These are phyloP conservation scores for Eremochloa ophiuroides DNA, from an alignment of 176 grass and related monocot species.

Conservation along the genomic window DNA sequence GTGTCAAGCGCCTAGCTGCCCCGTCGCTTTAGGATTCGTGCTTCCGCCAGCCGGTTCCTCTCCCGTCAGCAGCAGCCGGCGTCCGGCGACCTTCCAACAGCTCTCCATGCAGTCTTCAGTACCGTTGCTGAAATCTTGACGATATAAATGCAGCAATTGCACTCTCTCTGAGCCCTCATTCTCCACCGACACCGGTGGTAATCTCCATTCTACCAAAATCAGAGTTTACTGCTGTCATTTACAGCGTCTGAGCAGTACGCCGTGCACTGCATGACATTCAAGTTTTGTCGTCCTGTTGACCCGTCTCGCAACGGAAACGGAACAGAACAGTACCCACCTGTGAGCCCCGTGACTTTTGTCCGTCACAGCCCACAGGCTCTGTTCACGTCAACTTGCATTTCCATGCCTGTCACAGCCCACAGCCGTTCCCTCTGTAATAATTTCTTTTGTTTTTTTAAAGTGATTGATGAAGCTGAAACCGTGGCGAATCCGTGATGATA, in stretches of 20 bases:
- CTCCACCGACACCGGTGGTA: conserved; percentile 24
- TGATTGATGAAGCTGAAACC: background rate
- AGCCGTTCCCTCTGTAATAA: conserved; percentile 2
- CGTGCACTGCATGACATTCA: background rate
- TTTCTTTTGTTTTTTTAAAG: background rate
- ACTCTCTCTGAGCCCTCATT: background rate
- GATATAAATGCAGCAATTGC: conserved; percentile 19
- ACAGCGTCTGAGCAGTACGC: background rate
- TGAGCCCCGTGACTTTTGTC: background rate
- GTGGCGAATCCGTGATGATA: background rate
- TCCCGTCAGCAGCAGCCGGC: background rate
- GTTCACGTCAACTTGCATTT: conserved; percentile 5
- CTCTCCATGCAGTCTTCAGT: background rate
- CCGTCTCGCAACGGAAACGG: conserved; percentile 19
- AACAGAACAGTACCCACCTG: background rate
- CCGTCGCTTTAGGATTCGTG: conserved; percentile 29
- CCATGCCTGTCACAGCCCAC: background rate
- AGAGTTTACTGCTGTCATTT: conserved; percentile 8
- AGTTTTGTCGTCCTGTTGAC: conserved; percentile 1
- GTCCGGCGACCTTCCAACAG: background rate
- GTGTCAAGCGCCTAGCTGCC: conserved; percentile 1
- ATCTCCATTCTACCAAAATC: background rate
- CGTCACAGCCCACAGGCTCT: background rate
- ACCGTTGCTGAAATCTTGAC: background rate
- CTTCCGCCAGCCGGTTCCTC: background rate